Evolutionary conservation across 495 filamentous ascomycete genomes (phyloP), one percentile per base, ranked within the genome.

Genomic region (Penicillium coffeae): DNA sequence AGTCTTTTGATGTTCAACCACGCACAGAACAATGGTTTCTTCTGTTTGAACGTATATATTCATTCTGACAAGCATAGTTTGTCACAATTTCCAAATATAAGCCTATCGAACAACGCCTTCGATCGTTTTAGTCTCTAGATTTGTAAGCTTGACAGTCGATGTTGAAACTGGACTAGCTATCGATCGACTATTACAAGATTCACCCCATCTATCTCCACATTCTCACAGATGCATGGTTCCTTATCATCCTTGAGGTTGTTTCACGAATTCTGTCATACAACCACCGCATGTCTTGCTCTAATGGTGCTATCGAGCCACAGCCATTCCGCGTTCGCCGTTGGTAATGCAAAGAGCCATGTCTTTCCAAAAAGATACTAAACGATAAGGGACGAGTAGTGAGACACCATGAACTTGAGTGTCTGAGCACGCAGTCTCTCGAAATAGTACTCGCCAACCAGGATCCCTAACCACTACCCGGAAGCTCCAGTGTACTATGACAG

Each of bases 121-220:
- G 5, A 30, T 10, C 10, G 4, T 30, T 10, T 30, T 30, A 30
- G 4, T 30, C 25, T 30, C 10, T 30, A 30, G 10, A 4, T 10
- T 5, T 4, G 25, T 30, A 30, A 30, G 21, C 2, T 35, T 38
- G 22, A 42, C 32, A 52, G 48, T 55, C 48, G 13, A 32, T 40
- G 46, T 60, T 61, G 22, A 52, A 61, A 61, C 45, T 42, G 45
- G 46, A 56, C 58, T 21, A 48, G 54, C 50, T 34, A 38, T 14
- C 48, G 38, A 54, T 50, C 39, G 22, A 8, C 36, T 30, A 30
- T 35, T 47, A 42, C 49, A 51, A 50, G 27, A 27, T 50, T 36
- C 13, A 34, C 47, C 33, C 41, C 27, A 15, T 37, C 38, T 33
- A 13, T 20, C 14, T 36, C 21, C 22, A 7, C 42, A 16, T 9